Base-by-base conservation (phyloP, 495 filamentous ascomycete genomes). In the Penicillium samsonianum region DNA sequence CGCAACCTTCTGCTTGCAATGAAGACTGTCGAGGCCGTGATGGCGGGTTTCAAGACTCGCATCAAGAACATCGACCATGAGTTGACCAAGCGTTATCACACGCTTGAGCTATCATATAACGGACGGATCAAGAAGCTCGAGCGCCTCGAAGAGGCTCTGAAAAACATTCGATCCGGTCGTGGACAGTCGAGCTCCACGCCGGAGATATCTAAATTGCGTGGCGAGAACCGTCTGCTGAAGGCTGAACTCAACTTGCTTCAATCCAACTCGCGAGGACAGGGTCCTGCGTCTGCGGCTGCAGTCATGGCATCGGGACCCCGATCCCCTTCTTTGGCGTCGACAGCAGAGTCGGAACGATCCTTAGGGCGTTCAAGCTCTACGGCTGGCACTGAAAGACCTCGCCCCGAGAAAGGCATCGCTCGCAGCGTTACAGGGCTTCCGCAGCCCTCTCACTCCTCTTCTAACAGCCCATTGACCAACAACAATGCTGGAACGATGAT, bases 11-110 rank as follows among this genome's bases (percentile, higher is more conserved):
- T 95, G 44, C 82, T 86, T 5, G 93, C 92, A 8, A 82, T 96
- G 58, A 96, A 96, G 75, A 90, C 84, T 2, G 83, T 98, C 52
- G 94, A 98, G 73, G 78, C 79, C 28, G 84, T 95, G 57, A 77
- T 98, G 44, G 80, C 84, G n/a, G 81, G 82, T 33, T 96, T 96
- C 80, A 89, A 90, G 65, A 75, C 77, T 42, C 87, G 90, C 55
- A 87, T 96, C 68, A 89, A 87, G 61, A 74, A 75, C n/a, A 84
- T 96, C 37, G 95, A 98, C 63, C 86, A 89, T 50, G 90, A 95
- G 46, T 77, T 98, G 14, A 90, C 85, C 82, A 89, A 90, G 62
- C 91, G 97, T 61, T 98, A 96, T 64, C 88, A 96, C 54, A 83
- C 83, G 2, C 82, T 98, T 20, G 92, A 97, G 73, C 85, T 85